A percentile compares a stretch with the other conserved stretches of the same genome.
phyloP scores from a whole-genome alignment of 2,329 filamentous ascomycete genomes.

The Orbilia quercus region DNA sequence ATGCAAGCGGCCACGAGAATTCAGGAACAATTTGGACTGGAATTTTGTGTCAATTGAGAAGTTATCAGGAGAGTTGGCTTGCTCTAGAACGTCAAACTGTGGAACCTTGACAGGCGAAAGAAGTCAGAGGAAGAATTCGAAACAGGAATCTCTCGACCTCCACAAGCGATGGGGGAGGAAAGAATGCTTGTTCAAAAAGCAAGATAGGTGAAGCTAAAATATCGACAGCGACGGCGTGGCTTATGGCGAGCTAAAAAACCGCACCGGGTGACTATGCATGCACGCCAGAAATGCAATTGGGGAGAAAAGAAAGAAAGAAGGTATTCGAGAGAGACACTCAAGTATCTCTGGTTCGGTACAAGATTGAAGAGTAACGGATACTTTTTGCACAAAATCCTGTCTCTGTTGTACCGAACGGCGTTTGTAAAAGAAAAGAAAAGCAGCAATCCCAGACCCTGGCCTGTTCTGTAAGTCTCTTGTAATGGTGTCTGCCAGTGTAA shows the following conservation, averaged over 20 bases:
- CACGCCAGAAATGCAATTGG: slow-evolving; percentile 45
- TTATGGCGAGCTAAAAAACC: slow-evolving; percentile 34
- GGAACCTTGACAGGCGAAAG: slow-evolving; percentile 12
- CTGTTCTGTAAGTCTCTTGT: slow-evolving; percentile 18
- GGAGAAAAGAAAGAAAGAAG: slow-evolving; percentile 29
- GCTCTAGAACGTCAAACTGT: slow-evolving; percentile 35
- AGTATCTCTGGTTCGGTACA: slow-evolving; percentile 43
- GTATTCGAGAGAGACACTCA: slow-evolving; percentile 8
- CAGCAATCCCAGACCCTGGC: slow-evolving; percentile 23
- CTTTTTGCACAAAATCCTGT: slow-evolving; percentile 40
- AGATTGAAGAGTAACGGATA: slow-evolving; percentile 42
- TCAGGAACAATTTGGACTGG: slow-evolving; percentile 31
- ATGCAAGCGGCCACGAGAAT: slow-evolving; percentile 31
- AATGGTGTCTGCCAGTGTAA: slow-evolving; percentile 39
- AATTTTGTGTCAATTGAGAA: slow-evolving; percentile 46
- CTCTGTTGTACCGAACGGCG: slow-evolving; percentile 32
- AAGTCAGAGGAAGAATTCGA: not conserved
- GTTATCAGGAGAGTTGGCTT: slow-evolving; percentile 43
- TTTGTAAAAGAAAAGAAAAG: too few relatives aligned
- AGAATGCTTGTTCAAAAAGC: slow-evolving; percentile 6
- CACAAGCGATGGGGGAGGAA: slow-evolving; percentile 8
- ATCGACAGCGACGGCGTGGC: slow-evolving; percentile 20
- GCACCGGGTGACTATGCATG: slow-evolving; percentile 38
- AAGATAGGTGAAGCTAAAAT: slow-evolving; percentile 21
- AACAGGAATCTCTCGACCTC: slow-evolving; percentile 21